Base-by-base conservation (phyloP, 2,329 filamentous ascomycete genomes). In the Hypoxylon sp. region DNA sequence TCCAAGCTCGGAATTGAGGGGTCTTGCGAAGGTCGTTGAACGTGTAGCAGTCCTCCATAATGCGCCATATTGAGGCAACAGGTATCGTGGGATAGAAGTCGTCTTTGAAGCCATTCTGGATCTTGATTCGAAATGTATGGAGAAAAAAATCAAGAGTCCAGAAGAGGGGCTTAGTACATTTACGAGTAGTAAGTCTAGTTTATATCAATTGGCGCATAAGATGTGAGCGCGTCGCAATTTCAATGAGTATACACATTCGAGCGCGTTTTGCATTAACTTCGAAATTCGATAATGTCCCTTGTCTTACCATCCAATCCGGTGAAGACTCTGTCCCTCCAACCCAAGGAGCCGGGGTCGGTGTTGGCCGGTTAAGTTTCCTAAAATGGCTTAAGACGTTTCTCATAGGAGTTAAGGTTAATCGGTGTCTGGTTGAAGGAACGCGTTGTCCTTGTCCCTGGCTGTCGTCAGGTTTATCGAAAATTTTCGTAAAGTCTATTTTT, bases 31-130 rank as follows among this genome's bases (percentile, higher is more conserved):
- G 53, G 76, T 73, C 43, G 68, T 65, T 61, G 74, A 62, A 55
- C 81, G 73, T 60, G 78, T 75, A 23, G 80, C 73, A 46, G 70
- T 71, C 17, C 83, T 83, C 87, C 88, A 90, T 74, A 89, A 81
- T 30, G 83, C 80, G 60, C 86, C 81, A 72, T 86, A 84, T 67
- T 88, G 85, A 3, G 90, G 90, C 43, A 92, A 85, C n/a, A 92
- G 85, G 76, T 92, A 92, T 50, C 86, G 85, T 30, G 90, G 90
- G 68, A 92, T 91, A 68, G 83, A 78, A 23, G 82, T 79, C n/a
- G 82, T 79, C 38, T 83, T 83, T 48, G 79, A 74, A 55, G 84
- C 78, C 83, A 87, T 82, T 45, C 38, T 64, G 59, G 45, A 45
- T 13, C 21, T 41, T 34, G 9, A 28, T 58, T 6, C 36, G n/a